phyloP scores from a whole-genome alignment of 2,329 filamentous ascomycete genomes.

The Trichophaea hybrida region DNA sequence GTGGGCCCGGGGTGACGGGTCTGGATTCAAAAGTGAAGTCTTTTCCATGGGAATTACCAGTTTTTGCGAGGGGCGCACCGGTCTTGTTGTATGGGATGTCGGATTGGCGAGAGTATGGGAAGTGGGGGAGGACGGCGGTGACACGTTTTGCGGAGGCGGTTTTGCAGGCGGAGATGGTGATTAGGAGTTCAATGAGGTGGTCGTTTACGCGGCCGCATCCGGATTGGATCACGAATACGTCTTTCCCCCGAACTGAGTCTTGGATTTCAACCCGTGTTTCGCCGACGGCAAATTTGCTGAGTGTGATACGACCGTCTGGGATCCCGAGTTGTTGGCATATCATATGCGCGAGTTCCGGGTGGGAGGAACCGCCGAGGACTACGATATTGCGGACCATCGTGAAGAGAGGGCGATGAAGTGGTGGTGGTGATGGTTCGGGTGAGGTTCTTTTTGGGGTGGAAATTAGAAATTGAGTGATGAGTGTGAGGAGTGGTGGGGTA shows the following conservation, averaged over 20 bases:
- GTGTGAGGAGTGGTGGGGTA: not conserved
- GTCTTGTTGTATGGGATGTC: slow-evolving; percentile 95
- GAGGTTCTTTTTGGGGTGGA: not conserved
- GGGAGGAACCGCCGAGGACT: slow-evolving; percentile 82
- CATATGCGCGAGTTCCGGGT: slow-evolving; percentile 70
- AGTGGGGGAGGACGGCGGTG: slow-evolving; percentile 84
- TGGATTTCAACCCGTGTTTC: slow-evolving; percentile 92
- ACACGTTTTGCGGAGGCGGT: slow-evolving; percentile 82
- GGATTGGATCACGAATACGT: slow-evolving; percentile 97
- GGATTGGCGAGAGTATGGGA: slow-evolving; percentile 91
- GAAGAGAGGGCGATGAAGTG: not conserved
- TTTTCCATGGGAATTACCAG: slow-evolving; percentile 39
- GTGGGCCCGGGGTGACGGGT: slow-evolving; percentile 65
- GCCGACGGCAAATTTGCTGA: slow-evolving; percentile 86
- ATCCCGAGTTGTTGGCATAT: slow-evolving; percentile 84
- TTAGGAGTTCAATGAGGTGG: slow-evolving; percentile 88
- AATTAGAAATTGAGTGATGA: not conserved
- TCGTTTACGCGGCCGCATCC: slow-evolving; percentile 90
- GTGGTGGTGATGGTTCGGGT: not conserved
- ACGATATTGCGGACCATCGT: slow-evolving; percentile 41
- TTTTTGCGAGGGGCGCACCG: slow-evolving; percentile 71
- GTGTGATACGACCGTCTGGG: slow-evolving; percentile 65
- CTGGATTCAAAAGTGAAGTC: slow-evolving; percentile 85
- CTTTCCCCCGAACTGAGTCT: slow-evolving; percentile 92
- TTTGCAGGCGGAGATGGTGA: slow-evolving; percentile 97